Evolutionary conservation across 148 eudicot genomes (phyloP), one percentile per base, ranked within the genome.

Genomic region (Hydrangea macrophylla): DNA sequence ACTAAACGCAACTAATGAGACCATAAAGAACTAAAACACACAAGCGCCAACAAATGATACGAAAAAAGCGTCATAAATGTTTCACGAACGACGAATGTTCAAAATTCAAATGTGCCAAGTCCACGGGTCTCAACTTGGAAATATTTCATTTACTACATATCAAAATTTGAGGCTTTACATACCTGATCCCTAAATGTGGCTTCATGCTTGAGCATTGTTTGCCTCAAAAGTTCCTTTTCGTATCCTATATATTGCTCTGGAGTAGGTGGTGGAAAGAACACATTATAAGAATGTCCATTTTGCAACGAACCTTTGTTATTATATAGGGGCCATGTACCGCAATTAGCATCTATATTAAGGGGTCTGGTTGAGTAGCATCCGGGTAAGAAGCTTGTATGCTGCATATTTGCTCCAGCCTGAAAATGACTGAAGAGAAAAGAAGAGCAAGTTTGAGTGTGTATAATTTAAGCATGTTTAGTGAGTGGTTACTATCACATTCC

Each of bases 161-260:
- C 12, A 31, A 13, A 64, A 28, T 10, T 23, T 58, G 54, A 61
- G 23, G 50, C 25, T 31, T 27, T 51, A 25, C 27, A 40, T 72
- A 85, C 88, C 88, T 85, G 88, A 75, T 77, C 84, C 81, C 70
- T 79, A 75, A 85, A 85, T 24, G 80, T 72, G 56, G 48, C 75
- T 44, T 87, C 88, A 8, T 84, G 88, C 76, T 62, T 70, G 63
- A 87, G 81, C 59, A 89, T 89, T 25, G 82, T 79, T 71, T 76
- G 80, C 54, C 88, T 81, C 73, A 86, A 6, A 44, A 82, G 7
- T 55, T 89, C 86, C 82, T 78, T 85, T 32, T 75, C 73, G 53
- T 75, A 72, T 6, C 56, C 62, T 24, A 71, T 45, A 26, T 68
- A 58, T 30, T 71, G 85, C 20, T 68, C 78, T 37, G 64, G 37